Base-by-base conservation (phyloP, 2,329 filamentous ascomycete species). In the Arthrobotrys conoides region DNA sequence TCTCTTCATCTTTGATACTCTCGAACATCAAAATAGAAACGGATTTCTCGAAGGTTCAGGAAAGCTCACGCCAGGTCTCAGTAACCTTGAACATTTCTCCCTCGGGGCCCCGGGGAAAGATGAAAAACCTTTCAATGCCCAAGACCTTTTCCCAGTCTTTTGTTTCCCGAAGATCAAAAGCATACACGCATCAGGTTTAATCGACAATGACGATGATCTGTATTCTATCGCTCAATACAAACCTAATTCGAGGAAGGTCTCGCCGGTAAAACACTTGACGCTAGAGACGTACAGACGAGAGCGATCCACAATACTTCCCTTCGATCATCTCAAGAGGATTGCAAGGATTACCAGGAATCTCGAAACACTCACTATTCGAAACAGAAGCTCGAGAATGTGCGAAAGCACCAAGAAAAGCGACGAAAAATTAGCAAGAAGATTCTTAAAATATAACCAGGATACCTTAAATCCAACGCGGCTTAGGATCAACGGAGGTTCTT, bases 401-500 rank as follows among this genome's bases (percentile, higher is more conserved):
- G 10, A 46, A 6, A 38, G 20, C 27, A 53, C 30, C 1, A 57
- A 44, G 36, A 10, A 68, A n/a, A 16, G 16, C 16, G 51, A 59
- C 14, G 66, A 59, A 49, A 36, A 22, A n/a, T 5, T 59, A 20
- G 66, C 20, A 16, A 22, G 16, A 12, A 48, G 14, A 0, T 69
- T 69, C 24, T 36, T 69, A 16, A 30, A 33, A 36, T 16, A 33
- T 14, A 69, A 69, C 38, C 48, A 59, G 57, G 16, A 5, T 57
- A 69, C 49, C 14, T n/a, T 69, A 10, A 20, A 59, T 0, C 51
- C 66, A 1, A 33, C 20, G 5, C 2, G n/a, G 16, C n/a, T 69
- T 41, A 59, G 18, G 4, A 69, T 69, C 36, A 61, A 69, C 18
- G 66, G 51, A 9, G 66, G 51, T 4, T n/a, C 51, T 8, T 69